Base-by-base conservation (phyloP, 2,329 filamentous ascomycete species). In the Lojkania enalia region DNA sequence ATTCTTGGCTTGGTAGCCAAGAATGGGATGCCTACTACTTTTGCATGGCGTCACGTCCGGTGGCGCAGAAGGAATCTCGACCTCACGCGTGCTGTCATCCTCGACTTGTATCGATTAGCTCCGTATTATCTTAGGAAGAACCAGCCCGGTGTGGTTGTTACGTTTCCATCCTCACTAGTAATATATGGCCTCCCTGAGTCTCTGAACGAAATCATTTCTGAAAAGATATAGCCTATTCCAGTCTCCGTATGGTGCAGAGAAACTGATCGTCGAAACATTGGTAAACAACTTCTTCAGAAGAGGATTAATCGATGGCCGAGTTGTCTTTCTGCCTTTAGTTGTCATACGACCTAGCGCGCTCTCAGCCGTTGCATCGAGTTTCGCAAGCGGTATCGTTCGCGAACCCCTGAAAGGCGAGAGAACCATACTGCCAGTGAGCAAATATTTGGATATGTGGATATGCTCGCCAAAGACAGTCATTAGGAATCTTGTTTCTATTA, bases 11-110 rank as follows among this genome's bases (percentile, higher is more conserved):
- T 14, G 21, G 23, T 9, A 39, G 33, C 21, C n/a, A 39, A 25
- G 30, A 32, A 37, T 55, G 51, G 51, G 35, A 39, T 13, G 51
- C 54, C 4, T 35, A 46, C 36, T 84, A 80, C 66, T 81, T 52
- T 80, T 84, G 67, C 81, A 84, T 64, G 81, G 81, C 45, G 81
- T 84, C 71, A 84, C 84, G 81, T 83, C 80, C 0, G 77, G 78
- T 3, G 79, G 79, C 5, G 78, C 78, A 13, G 81, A 83, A 61
- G 77, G 43, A 74, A 82, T 66, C 80, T 77, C 55, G 76, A 78
- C 40, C 70, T 81, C 3, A 79, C 78, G 7, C 74, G 81, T 60
- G 69, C 66, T 18, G 79, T 83, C 39, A 84, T 84, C 61, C 68
- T 84, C 32, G 76, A 83, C 51, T 77, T 75, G 31, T 78, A 79